Evolutionary conservation across 163 green algal genomes (phyloP), one percentile per base, ranked within the genome.

Genomic region (Scenedesmus sp.): DNA sequence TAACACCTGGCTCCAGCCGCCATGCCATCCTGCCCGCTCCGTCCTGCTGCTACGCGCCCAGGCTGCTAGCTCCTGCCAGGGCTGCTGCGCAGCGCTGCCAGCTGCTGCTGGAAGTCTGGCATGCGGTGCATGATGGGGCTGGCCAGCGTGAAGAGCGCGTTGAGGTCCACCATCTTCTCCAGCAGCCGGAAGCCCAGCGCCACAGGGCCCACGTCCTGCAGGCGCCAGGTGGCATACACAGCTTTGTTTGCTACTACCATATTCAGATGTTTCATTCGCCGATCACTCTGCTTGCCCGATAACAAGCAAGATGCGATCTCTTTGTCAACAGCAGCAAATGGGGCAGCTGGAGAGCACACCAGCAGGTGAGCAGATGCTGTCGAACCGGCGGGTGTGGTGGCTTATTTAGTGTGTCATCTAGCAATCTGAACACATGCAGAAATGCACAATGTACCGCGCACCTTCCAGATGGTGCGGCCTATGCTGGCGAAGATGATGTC

Each of bases 401-500:
- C 34, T 46, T 46, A 46, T 46, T 46, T 46, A 46, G 34, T 46
- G 34, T 46, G 34, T 46, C 34, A 46, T 46, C 34, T 46, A 46
- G 34, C 34, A 46, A 46, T 46, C 34, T 46, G 34, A 46, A 46
- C 34, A 46, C 34, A 46, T 79, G 70, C 70, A 52, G 20, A 23
- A 16, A 70, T 52, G 20, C 23, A 46, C 34, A 46, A 46, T 79
- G 70, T 23, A 3, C 23, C 20, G 23, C 70, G 0, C 85, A 92
- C 90, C 90, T 93, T 93, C 90, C 96, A 99, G n/a, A 99, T 96
- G 46, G 97, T 97, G 82, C 98, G 94, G 0, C 98, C 97, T 16
- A 99, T 94, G 70, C 88, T 95, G 9, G 94, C 95, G 92, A 99
- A 98, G 4, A 99, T 95, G 2, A 96, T 95, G 92, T 99, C 96